Base-by-base conservation (phyloP, 768 basidiomycete genomes). In the Psilocybe tampanensis region DNA sequence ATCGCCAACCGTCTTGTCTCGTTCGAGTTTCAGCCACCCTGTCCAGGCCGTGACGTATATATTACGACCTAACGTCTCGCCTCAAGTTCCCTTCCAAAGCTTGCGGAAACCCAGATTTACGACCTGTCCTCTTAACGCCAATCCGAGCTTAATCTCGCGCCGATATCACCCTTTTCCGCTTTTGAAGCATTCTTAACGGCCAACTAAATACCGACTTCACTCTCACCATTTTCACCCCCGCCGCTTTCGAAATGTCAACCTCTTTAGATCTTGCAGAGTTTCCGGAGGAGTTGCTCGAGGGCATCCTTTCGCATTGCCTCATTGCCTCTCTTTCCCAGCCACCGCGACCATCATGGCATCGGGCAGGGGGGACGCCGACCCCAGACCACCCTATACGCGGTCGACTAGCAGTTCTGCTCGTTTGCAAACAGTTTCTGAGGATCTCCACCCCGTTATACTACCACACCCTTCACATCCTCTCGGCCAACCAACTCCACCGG, bases 401-500 rank as follows among this genome's bases (percentile, higher is more conserved):
- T 49, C 76, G 80, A 34, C 79, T 85, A 57, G 72, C 81, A 4
- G 75, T 79, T 0, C 77, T 88, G 15, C 78, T 82, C 50, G 81
- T 84, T 44, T 86, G 71, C 48, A 78, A 69, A 36, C 64, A 71
- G 21, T 84, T 86, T 71, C 68, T 77, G 43, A 78, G 88, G 56
- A 86, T 89, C 57, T 77, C 75, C 1, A 77, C 78, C 0, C 86
- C 86, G 1, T 74, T 86, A 12, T 76, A 84, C 59, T 88, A 88
- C 72, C 74, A 80, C 64, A 74, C 76, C 42, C 58, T 88, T 42
- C 72, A 75, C 61, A 64, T 89, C 44, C 70, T 66, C 34, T 73
- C 80, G 0, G 58, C 75, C 0, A 33, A 50, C 11, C 80, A 85
- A 21, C 70, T 83, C 1, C 59, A 62, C 11, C 59, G 67, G 8